These are phyloP conservation scores for Eimeria falciformis DNA, from an alignment of 169 alveolate species.

Conservation along the genomic window DNA sequence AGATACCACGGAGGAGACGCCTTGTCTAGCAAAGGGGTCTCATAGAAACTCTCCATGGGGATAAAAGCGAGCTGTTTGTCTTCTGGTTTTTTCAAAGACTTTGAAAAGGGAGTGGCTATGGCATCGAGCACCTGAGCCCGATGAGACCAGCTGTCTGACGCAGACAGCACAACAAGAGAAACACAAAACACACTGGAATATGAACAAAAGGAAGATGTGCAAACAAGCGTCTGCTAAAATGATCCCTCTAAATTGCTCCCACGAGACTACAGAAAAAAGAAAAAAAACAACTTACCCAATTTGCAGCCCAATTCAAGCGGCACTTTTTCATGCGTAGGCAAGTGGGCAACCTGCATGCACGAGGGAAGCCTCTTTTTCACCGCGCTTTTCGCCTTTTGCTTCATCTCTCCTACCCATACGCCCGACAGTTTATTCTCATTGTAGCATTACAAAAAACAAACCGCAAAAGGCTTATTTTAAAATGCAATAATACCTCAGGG, in stretches of 20 bases:
- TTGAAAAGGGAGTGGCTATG: background rate
- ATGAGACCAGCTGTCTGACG: background rate
- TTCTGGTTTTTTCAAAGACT: background rate
- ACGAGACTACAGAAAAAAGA: background rate
- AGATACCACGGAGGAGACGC: constrained; percentile 39
- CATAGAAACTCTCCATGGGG: background rate
- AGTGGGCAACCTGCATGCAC: background rate
- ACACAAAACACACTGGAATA: too few relatives aligned
- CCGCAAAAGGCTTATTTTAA: too few relatives aligned
- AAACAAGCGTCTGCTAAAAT: too few relatives aligned
- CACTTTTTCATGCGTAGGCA: background rate
- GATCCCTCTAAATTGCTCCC: background rate
- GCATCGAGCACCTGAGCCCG: constrained; percentile 12
- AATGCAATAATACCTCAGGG: background rate
- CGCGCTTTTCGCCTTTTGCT: too few relatives aligned
- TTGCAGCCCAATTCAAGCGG: constrained; percentile 31
- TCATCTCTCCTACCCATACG: too few relatives aligned
- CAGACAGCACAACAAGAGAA: background rate
- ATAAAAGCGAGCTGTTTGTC: background rate
- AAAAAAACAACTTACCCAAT: background rate
- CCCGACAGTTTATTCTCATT: too few relatives aligned
- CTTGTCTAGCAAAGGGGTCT: background rate
- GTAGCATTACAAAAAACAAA: too few relatives aligned
- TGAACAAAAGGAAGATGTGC: too few relatives aligned
- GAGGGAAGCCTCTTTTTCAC: too few relatives aligned